Conservation (phyloP, 1,284 basidiomycete species). For the Fomitopsis pinicola region DNA sequence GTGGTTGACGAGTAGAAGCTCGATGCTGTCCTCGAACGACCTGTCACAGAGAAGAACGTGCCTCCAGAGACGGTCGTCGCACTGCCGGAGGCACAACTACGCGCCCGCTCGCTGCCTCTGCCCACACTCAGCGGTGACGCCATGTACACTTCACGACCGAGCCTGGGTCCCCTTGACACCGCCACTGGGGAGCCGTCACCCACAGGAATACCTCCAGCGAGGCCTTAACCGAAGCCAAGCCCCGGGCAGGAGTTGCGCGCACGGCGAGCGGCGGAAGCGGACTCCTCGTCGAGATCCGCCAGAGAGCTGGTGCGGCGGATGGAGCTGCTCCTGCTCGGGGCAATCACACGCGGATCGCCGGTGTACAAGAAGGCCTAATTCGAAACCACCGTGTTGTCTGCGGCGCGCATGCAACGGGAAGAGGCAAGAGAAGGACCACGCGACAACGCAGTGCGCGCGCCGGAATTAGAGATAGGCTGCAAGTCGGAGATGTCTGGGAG, state of each 20-base stretch:
- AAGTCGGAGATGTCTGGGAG: slow-evolving; percentile 65
- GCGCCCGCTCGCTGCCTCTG: slow-evolving; percentile 33
- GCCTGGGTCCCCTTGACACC: slow-evolving; percentile 49
- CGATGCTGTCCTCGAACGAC: slow-evolving; percentile 29
- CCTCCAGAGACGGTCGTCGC: slow-evolving; percentile 49
- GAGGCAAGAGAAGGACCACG: slow-evolving; percentile 46
- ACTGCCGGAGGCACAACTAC: slow-evolving; percentile 24
- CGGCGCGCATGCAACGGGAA: slow-evolving; percentile 54
- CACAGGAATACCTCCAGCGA: slow-evolving; percentile 32
- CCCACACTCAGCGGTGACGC: slow-evolving; percentile 52
- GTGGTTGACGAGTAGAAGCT: slow-evolving; percentile 30
- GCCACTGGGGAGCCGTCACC: slow-evolving; percentile 50
- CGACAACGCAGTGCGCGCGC: slow-evolving; percentile 30
- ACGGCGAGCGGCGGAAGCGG: slow-evolving; percentile 44
- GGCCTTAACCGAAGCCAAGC: slow-evolving; percentile 40
- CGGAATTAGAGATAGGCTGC: slow-evolving; percentile 40
- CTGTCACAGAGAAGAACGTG: slow-evolving; percentile 48
- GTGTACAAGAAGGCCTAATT: slow-evolving; percentile 61
- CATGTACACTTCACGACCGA: slow-evolving; percentile 49
- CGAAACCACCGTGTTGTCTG: slow-evolving; percentile 65
- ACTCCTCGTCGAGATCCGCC: slow-evolving; percentile 71
- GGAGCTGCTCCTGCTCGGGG: slow-evolving; percentile 54
- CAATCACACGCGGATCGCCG: slow-evolving; percentile 64
- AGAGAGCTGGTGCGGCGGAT: slow-evolving; percentile 70
- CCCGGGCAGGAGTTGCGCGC: slow-evolving; percentile 41